Evolutionary conservation across 495 filamentous ascomycete genomes (phyloP).

Genomic region (Hypomontagnella submonticulosa): DNA sequence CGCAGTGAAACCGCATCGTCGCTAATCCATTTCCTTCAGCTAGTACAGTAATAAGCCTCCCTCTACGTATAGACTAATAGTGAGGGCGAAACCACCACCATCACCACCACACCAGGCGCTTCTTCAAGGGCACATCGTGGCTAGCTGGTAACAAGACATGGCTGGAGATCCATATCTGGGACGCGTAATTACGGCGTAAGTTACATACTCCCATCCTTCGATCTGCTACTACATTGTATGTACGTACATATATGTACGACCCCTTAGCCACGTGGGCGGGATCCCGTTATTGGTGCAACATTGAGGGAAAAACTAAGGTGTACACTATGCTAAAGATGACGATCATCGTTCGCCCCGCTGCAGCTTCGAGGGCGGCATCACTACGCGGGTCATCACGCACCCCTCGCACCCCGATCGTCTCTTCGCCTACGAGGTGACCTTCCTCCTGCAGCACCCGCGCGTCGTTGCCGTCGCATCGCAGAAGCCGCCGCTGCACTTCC

Average conservation of each 20-base stretch:
- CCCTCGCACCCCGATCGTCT: slow-evolving; percentile 44
- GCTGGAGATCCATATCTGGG: slow-evolving; percentile 35
- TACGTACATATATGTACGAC: too few relatives aligned
- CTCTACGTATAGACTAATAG: background rate
- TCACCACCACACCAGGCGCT: background rate
- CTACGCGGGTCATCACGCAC: slow-evolving; percentile 42
- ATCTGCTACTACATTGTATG: too few relatives aligned
- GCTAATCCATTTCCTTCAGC: slow-evolving; percentile 13
- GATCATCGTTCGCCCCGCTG: slow-evolving; percentile 28
- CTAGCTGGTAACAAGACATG: slow-evolving; percentile 15
- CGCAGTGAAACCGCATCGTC: background rate
- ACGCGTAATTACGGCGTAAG: slow-evolving; percentile 42
- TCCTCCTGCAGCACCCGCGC: slow-evolving; percentile 50
- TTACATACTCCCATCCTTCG: slow-evolving; percentile 2
- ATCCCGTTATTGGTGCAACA: background rate
- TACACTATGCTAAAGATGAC: slow-evolving; percentile 19
- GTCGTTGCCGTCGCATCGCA: slow-evolving; percentile 42
- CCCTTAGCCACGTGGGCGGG: slow-evolving; percentile 18
- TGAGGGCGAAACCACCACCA: background rate
- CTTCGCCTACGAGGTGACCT: slow-evolving; percentile 55
- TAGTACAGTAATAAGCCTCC: background rate
- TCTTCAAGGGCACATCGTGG: background rate
- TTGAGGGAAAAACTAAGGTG: background rate
- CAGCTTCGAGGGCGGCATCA: slow-evolving; percentile 50
- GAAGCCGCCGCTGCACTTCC: slow-evolving; percentile 61